Conservation (phyloP, 192 early-diverging fungal species). For the Allomyces macrogynus region DNA sequence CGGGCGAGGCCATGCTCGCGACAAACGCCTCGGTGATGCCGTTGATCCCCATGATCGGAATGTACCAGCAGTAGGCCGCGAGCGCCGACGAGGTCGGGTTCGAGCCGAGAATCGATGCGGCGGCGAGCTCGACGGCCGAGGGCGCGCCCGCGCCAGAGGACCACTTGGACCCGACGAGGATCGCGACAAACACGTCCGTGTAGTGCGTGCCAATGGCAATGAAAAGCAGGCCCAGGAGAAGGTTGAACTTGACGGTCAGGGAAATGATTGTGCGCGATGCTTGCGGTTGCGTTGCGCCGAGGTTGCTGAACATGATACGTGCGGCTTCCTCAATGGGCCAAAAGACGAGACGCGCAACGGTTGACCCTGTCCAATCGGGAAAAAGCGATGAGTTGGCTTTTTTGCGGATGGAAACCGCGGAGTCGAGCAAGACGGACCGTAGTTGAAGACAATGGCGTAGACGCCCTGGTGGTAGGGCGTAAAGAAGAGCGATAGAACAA, state of each 20-base stretch:
- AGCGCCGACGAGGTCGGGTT: conserved; percentile 28
- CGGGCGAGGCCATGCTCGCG: conserved; percentile 55
- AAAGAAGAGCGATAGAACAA: conserved; percentile 51
- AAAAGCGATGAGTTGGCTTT: no score
- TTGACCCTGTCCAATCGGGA: conserved; percentile 34
- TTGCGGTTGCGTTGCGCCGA: conserved; percentile 15
- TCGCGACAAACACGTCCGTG: conserved; percentile 37
- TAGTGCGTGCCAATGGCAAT: conserved; percentile 72
- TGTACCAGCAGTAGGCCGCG: conserved; percentile 64
- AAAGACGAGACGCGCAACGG: conserved; percentile 75
- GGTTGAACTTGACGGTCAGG: conserved; percentile 36
- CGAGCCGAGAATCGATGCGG: conserved; percentile 9
- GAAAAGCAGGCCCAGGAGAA: conserved; percentile 50
- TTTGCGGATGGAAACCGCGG: no score
- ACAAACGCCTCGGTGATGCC: conserved; percentile 88
- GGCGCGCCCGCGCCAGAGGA: conserved; percentile 6
- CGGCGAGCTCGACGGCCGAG: conserved; percentile 1
- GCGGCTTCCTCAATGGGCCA: conserved; percentile 82
- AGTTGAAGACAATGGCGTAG: conserved; percentile 70
- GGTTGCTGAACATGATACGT: conserved; percentile 62
- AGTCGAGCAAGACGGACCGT: no score
- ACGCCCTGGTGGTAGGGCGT: conserved; percentile 40
- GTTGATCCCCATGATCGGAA: conserved; percentile 86
- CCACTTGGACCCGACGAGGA: conserved; percentile 39
- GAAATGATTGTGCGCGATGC: conserved; percentile 15